Conservation (phyloP, 805 yeast genomes). For the Teunomyces gatunensis region DNA sequence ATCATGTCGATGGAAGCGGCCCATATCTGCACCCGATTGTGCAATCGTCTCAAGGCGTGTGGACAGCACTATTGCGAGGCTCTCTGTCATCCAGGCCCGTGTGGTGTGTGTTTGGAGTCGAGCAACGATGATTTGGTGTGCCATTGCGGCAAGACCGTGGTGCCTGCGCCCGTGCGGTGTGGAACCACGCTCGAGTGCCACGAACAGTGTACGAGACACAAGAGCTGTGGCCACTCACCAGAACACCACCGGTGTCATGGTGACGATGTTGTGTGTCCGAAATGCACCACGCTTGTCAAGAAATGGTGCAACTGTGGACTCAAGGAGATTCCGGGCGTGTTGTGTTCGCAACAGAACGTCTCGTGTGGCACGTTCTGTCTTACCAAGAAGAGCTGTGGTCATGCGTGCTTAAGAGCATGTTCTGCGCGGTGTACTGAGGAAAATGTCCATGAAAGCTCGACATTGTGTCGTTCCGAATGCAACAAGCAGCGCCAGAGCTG, state of each 20-base stretch:
- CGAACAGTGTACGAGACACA: conserved; percentile 58
- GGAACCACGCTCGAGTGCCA: conserved; percentile 66
- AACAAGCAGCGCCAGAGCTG: conserved; percentile 51
- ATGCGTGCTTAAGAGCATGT: conserved; percentile 55
- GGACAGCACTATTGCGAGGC: conserved; percentile 61
- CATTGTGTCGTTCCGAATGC: conserved; percentile 59
- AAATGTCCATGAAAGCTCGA: conserved; percentile 48
- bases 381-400: conserved; percentile 37
- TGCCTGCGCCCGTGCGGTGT: conserved; percentile 82
- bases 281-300: conserved; percentile 60
- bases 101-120: conserved; percentile 78
- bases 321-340: conserved; percentile 54
- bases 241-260: conserved; percentile 76
- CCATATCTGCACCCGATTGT: conserved; percentile 68
- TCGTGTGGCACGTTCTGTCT: conserved; percentile 53
- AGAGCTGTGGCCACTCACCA: conserved; percentile 67
- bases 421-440: conserved; percentile 58
- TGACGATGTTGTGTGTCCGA: conserved; percentile 65
- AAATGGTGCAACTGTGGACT: conserved; percentile 64
- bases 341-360: conserved; percentile 65
- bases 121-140: conserved; percentile 77
- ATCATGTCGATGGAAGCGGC: conserved; percentile 62
- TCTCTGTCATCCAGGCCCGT: conserved; percentile 76
- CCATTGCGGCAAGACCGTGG: conserved; percentile 74
- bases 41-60: conserved; percentile 63